Percentiles rank a stretch among this genome's conserved stretches.
Evolutionary conservation across 768 basidiomycete genomes (phyloP).

Genomic region (Calocybe indica): DNA sequence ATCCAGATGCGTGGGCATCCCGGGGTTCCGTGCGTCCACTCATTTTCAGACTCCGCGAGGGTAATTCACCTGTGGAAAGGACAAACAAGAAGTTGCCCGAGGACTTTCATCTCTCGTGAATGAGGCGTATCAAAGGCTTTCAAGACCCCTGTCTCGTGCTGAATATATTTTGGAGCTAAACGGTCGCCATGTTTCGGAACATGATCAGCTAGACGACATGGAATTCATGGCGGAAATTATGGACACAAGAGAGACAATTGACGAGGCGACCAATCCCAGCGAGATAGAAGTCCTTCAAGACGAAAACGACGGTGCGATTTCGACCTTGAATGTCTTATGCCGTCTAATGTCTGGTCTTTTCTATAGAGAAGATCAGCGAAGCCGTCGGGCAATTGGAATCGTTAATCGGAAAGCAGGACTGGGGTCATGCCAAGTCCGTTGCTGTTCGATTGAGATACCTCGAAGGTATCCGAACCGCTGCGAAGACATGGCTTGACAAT

Average conservation of each 20-base stretch:
- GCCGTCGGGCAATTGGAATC: conserved; percentile 40
- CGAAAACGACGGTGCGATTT: conserved; percentile 46
- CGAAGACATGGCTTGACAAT: conserved; percentile 30
- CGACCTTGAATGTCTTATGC: not conserved
- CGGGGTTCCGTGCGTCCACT: conserved; percentile 46
- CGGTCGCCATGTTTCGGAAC: conserved; percentile 54
- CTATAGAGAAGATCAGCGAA: conserved; percentile 45
- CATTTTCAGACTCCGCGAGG: not conserved
- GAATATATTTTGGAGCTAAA: conserved; percentile 75
- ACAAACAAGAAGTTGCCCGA: conserved; percentile 54
- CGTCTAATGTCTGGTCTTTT: conserved; percentile 2
- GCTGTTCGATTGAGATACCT: conserved; percentile 74
- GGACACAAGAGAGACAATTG: conserved; percentile 72
- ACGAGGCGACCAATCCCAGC: conserved; percentile 37
- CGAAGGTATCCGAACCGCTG: conserved; percentile 54
- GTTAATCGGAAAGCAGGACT: conserved; percentile 46
- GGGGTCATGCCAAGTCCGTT: conserved; percentile 49
- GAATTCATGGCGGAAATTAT: conserved; percentile 73
- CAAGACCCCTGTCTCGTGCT: conserved; percentile 67
- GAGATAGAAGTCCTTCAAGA: conserved; percentile 36
- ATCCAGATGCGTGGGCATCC: conserved; percentile 83
- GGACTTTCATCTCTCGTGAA: conserved; percentile 73
- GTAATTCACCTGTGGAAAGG: conserved; percentile 25
- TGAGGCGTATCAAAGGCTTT: conserved; percentile 72
- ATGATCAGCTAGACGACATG: conserved; percentile 66